Base-by-base conservation (phyloP, 2,329 filamentous ascomycete species). In the Chalaropsis ovoidea region DNA sequence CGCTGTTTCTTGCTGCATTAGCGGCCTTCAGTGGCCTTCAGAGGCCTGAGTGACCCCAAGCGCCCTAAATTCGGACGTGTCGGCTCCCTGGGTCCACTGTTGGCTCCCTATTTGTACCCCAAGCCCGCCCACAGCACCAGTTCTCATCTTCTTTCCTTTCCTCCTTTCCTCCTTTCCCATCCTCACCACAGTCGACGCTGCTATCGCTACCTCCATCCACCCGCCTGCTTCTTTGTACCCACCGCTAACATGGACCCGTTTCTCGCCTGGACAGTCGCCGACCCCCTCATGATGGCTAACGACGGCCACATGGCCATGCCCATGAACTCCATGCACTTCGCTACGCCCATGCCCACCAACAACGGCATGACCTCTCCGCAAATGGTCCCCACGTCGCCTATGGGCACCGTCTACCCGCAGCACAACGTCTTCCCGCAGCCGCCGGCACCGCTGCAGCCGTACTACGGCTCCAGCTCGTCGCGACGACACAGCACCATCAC, bases 381-480 rank as follows among this genome's bases (percentile, higher is more conserved):
- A 17, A 66, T 66, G 64, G 39, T 66, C 47, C 64, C 64, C 47
- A 49, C 60, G 1, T 66, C 64, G 7, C 64, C 64, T 13, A 61
- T 62, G 60, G 47, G 58, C 27, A 56, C 64, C 11, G 47, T 47
- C n/a, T 66, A 66, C 47, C 47, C 60, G 19, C 52, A 56, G 35
- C 63, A 64, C 52, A 45, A 41, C 39, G 41, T 45, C 52, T 54
- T 39, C 19, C 63, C 39, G 11, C 63, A 56, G 27, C 15, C 22
- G 24, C 35, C 15, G 62, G 31, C 62, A 3, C 45, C 31, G n/a
- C n/a, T 47, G 24, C 63, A 64, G 41, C 49, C 52, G 5, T 54
- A n/a, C 19, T 58, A 64, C 45, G 17, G 11, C 13, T 76, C 80
- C 63, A 82, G 80, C 62, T 4, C 61, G 27, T 79, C 85, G 15